Evolutionary conservation across 2,329 filamentous ascomycete genomes (phyloP).

Genomic region (Aureobasidium sp.): DNA sequence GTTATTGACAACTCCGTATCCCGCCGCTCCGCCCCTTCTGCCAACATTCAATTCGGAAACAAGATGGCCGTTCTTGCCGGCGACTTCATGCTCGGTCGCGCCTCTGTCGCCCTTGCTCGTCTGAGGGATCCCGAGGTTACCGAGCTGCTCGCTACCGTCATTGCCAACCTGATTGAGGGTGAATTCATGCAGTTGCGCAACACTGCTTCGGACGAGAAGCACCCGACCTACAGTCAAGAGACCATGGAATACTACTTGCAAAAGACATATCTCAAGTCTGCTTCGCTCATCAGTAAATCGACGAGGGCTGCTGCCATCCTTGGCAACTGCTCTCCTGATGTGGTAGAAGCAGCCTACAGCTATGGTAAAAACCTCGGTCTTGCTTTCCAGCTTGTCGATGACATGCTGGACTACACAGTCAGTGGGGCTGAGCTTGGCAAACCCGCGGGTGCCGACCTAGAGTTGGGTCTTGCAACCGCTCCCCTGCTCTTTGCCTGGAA

Average conservation of each 20-base stretch:
- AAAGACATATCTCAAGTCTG: conserved; percentile 97
- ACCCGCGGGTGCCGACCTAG: conserved; percentile 86
- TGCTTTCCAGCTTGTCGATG: conserved; percentile 95
- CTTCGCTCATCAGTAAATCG: conserved; percentile 91
- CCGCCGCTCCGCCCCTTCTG: conserved; percentile 74
- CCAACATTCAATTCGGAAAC: conserved; percentile 94
- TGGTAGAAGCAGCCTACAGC: conserved; percentile 82
- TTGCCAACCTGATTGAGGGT: conserved; percentile 94
- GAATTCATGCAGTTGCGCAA: conserved; percentile 99
- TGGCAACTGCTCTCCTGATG: conserved; percentile 65
- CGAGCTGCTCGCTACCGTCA: conserved; percentile 89
- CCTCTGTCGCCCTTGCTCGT: conserved; percentile 86
- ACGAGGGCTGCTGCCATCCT: conserved; percentile 85
- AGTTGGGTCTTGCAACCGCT: conserved; percentile 87
- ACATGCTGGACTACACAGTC: conserved; percentile 94
- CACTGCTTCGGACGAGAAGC: conserved; percentile 77
- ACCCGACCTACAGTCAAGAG: conserved; percentile 80
- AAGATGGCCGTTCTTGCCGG: conserved; percentile 98
- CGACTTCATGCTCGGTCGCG: conserved; percentile 89
- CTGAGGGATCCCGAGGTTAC: conserved; percentile 89
- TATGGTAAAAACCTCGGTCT: conserved; percentile 92
- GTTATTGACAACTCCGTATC: conserved; percentile 91
- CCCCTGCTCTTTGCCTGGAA: conserved; percentile 89
- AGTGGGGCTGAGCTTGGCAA: conserved; percentile 82
- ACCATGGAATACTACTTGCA: conserved; percentile 89